phyloP scores from a whole-genome alignment of 148 eudicot genomes.

The Cornus controversa region DNA sequence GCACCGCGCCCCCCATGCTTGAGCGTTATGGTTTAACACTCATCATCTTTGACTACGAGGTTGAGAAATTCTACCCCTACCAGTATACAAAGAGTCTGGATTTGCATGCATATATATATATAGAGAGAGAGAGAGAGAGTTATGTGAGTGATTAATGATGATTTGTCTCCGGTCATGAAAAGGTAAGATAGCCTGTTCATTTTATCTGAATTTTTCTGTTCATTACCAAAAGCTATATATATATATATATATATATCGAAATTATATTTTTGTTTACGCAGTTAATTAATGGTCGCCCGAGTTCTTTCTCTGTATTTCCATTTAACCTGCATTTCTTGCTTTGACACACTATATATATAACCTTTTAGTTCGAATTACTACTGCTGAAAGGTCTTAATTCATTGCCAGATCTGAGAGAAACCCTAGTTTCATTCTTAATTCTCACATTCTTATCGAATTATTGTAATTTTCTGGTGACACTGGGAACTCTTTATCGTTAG shows the following conservation, averaged over 20 bases:
- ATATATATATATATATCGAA: too few species aligned
- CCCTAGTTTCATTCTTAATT: neutral
- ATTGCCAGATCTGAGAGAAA: neutral
- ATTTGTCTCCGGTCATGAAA: neutral
- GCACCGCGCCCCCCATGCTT: too few species aligned
- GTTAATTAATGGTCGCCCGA: neutral
- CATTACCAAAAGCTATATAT: neutral
- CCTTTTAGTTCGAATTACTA: too few species aligned
- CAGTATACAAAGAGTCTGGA: neutral
- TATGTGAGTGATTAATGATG: neutral
- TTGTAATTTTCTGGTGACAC: too few species aligned
- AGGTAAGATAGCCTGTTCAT: constrained; percentile 10
- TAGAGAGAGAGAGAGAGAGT: neutral
- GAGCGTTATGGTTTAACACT: neutral
- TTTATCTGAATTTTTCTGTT: too few species aligned
- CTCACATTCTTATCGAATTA: neutral
- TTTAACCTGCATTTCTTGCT: neutral
- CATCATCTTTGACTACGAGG: neutral
- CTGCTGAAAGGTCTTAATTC: neutral
- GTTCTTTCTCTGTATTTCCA: neutral
- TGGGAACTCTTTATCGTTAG: too few species aligned
- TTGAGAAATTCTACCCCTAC: too few species aligned
- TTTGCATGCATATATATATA: too few species aligned
- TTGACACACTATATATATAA: too few species aligned
- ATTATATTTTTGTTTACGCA: neutral